Base-by-base conservation (phyloP, 257 asterid genomes). In the Dorcoceras hygrometricum region DNA sequence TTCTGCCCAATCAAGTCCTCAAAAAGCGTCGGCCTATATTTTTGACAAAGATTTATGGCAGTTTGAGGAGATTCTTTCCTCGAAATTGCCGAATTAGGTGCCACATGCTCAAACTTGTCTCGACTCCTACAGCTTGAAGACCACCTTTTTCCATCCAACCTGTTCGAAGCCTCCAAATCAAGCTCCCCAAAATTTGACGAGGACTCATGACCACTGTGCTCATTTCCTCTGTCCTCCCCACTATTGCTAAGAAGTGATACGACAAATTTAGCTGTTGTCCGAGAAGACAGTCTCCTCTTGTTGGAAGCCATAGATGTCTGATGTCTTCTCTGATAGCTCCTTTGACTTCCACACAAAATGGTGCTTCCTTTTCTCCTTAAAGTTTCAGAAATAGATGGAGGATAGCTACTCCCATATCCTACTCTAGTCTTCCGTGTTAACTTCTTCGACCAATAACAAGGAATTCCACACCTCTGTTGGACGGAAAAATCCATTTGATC, bases 391-490 rank as follows among this genome's bases (percentile, higher is more conserved):
- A 94, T 78, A 31, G 97, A 94, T 10, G 98, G 96, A 18, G 98
- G 88, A 66, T 79, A 87, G 64, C 85, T 78, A 72, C 95, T 93
- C 39, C 91, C 90, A 62, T 77, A 75, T 48, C 92, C 86, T 2
- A 72, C 76, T 81, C 92, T 78, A 57, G 89, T 88, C 82, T 86
- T 94, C 28, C 96, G 96, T 0, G 98, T 89, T 3, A 96, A 87
- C 78, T 89, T 87, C 73, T 74, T 90, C 39, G 99, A 90, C 99
- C 98, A 87, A 75, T 85, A 89, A 80, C 98, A 94, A 19, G 98
- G 82, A 69, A 94, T 90, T 58, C 98, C 99, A 75, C 98, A 94
- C 32, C 97, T 97, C 22, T 76, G 87, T 32, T 85, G 77, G n/a
- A 95, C 95, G 0, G 87, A 84, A 26, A 94, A 84, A 76, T 87